Evolutionary conservation across 1,284 basidiomycete genomes (phyloP).

Genomic region (Pholiota adiposa): DNA sequence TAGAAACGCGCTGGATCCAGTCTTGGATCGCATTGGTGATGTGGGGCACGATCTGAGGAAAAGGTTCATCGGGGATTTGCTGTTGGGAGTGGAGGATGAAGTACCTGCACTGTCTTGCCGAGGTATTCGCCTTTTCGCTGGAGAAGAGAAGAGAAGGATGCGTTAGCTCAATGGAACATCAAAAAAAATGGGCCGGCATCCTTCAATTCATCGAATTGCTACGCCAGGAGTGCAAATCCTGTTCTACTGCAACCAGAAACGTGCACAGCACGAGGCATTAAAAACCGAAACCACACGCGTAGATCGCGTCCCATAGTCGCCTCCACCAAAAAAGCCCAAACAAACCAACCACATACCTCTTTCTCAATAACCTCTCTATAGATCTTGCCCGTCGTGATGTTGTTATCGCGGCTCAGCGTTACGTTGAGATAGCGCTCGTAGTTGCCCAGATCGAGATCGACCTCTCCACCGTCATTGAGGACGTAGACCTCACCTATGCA

Average conservation of each 20-base stretch:
- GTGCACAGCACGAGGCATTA: neutral
- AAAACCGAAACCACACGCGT: neutral
- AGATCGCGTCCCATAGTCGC: neutral
- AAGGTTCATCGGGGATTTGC: too few species aligned
- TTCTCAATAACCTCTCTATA: conserved; percentile 97
- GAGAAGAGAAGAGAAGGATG: neutral
- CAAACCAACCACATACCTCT: conserved; percentile 66
- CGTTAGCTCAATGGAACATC: neutral
- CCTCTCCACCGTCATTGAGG: conserved; percentile 98
- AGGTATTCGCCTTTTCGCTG: conserved; percentile 96
- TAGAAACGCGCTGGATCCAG: conserved; percentile 96
- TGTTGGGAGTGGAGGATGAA: neutral
- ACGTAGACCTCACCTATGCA: conserved; percentile 95
- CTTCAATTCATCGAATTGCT: too few species aligned
- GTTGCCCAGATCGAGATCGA: conserved; percentile 97
- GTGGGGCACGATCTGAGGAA: conserved; percentile 88
- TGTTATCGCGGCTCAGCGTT: conserved; percentile 93
- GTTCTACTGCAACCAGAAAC: neutral
- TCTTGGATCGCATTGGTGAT: conserved; percentile 98
- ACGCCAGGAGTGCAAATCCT: too few species aligned
- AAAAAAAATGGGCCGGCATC: too few species aligned
- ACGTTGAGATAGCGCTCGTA: conserved; percentile 98
- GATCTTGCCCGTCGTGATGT: conserved; percentile 98
- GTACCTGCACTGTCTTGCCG: conserved; percentile 93
- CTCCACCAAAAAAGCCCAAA: neutral